phyloP scores from a whole-genome alignment of 2,329 filamentous ascomycete genomes.

The Pestalotiopsis sp. region DNA sequence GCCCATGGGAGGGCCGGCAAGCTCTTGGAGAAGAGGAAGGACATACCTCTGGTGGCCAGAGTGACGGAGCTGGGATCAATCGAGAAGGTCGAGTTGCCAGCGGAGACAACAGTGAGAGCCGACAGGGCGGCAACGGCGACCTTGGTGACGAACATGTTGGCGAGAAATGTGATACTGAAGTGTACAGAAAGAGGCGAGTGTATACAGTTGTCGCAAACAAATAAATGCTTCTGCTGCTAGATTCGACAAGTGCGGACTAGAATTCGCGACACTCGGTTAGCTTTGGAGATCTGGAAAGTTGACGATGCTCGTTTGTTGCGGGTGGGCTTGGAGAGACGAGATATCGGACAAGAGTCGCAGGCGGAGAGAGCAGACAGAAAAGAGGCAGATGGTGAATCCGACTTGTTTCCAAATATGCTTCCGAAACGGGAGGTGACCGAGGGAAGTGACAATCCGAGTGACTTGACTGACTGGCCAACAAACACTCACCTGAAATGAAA shows the following conservation, averaged over 20 bases:
- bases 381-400: background rate
- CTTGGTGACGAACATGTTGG: constrained; percentile 31
- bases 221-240: background rate
- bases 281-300: background rate
- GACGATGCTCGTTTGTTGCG: constrained; percentile 8
- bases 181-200: background rate
- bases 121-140: constrained; percentile 47
- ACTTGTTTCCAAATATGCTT: background rate
- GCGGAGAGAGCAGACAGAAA: background rate
- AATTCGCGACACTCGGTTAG: background rate
- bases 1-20: background rate
- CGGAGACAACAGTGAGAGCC: constrained; percentile 42
- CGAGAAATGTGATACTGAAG: constrained; percentile 15
- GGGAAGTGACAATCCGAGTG: background rate
- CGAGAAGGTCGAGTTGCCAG: constrained; percentile 49
- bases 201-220: constrained; percentile 1
- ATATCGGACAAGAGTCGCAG: background rate
- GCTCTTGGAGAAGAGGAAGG: background rate
- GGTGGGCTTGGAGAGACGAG: background rate
- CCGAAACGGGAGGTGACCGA: too few relatives aligned
- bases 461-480: background rate
- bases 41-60: constrained; percentile 42
- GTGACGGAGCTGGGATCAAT: constrained; percentile 43
- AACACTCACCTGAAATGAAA: background rate
- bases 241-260: background rate